phyloP scores from a whole-genome alignment of 495 filamentous ascomycete genomes.

The Platismatia glauca region DNA sequence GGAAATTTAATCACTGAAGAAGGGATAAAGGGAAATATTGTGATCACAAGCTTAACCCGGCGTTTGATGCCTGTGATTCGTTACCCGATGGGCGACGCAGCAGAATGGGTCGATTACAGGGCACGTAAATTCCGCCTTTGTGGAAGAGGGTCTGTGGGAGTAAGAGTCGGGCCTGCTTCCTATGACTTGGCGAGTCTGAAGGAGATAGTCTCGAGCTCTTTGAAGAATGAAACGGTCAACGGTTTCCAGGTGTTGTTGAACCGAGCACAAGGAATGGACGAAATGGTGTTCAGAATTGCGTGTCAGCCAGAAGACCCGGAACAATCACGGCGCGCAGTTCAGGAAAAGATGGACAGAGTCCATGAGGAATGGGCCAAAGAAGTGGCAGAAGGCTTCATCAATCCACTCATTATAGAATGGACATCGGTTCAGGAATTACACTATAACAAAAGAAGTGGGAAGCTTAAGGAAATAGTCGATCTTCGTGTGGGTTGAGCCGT shows the following conservation, averaged over 20 bases:
- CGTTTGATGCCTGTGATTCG: neutral
- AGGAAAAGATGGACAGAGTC: neutral
- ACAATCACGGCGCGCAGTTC: neutral
- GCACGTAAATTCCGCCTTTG: neutral
- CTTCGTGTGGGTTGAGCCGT: neutral
- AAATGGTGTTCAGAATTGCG: neutral
- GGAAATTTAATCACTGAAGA: neutral
- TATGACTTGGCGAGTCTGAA: neutral
- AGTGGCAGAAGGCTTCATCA: neutral
- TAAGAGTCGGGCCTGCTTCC: neutral
- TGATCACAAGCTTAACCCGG: neutral
- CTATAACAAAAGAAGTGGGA: neutral
- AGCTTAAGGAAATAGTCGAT: slow-evolving; percentile 7
- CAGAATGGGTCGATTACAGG: slow-evolving; percentile 4
- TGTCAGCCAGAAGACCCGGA: neutral
- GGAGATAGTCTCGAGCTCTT: neutral
- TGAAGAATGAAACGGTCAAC: neutral
- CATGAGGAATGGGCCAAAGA: slow-evolving; percentile 6
- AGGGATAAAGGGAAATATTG: neutral
- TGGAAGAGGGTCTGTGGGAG: neutral
- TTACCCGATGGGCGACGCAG: neutral
- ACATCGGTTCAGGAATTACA: neutral
- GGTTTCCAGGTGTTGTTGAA: slow-evolving; percentile 2
- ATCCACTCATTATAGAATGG: slow-evolving; percentile 1
- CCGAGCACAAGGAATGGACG: neutral